Conservation (phyloP, 148 eudicot genomes). For the Cornus florida region DNA sequence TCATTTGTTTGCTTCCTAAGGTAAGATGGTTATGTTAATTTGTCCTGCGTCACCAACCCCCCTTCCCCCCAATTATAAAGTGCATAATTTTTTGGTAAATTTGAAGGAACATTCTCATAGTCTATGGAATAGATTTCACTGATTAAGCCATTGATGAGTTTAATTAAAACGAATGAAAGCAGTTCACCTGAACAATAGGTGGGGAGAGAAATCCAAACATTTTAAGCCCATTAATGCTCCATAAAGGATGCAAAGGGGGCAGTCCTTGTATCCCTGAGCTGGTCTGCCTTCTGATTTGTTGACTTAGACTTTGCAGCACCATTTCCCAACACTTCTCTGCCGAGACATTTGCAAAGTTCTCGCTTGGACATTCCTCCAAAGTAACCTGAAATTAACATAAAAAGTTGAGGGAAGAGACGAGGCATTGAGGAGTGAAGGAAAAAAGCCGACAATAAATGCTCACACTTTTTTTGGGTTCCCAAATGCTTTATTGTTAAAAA, state of each 20-base stretch:
- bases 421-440: background rate
- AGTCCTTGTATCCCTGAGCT: slow-evolving; percentile 21
- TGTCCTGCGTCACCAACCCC: background rate
- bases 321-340: slow-evolving; percentile 46
- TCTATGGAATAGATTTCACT: background rate
- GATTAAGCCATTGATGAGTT: background rate
- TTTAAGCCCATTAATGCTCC: slow-evolving; percentile 45
- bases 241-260: slow-evolving; percentile 19
- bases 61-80: too few relatives aligned
- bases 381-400: slow-evolving; percentile 32
- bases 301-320: slow-evolving; percentile 36
- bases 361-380: slow-evolving; percentile 40
- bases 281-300: slow-evolving; percentile 29
- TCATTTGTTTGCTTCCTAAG: background rate
- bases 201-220: slow-evolving; percentile 59
- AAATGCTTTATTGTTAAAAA: background rate
- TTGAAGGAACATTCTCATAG: background rate
- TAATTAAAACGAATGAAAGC: background rate
- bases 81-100: too few relatives aligned
- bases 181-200: slow-evolving; percentile 45
- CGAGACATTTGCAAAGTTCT: slow-evolving; percentile 29
- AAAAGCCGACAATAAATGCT: background rate
- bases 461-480: background rate
- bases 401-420: background rate
- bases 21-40: background rate